Base-by-base conservation (phyloP, 2,329 filamentous ascomycete species). In the Monosporascus ibericus region DNA sequence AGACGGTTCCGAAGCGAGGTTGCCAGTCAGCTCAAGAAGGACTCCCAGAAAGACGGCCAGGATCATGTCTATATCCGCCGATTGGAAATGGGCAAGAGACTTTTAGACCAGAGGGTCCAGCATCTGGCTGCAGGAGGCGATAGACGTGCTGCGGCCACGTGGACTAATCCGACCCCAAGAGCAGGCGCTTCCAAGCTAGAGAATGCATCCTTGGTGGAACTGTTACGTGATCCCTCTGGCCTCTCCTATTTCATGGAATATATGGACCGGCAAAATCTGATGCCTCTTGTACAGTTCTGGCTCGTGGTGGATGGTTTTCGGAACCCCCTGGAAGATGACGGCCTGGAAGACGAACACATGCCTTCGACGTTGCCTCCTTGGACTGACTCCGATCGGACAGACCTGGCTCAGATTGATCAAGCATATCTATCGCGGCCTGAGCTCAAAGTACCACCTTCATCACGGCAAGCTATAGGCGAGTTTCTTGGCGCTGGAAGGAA, bases 171-270 rank as follows among this genome's bases (percentile, higher is more conserved):
- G 2, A 67, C 69, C 15, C 58, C 60, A 30, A 49, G 47, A 25
- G 65, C 69, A n/a, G 61, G 55, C 20, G 72, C 79, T n/a, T 87
- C 87, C 2, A 80, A 79, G 44, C 74, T 92, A 39, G 86, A 91
- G 58, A 87, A 88, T 60, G 86, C 87, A 7, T 85, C 88, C 1
- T 75, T 97, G 2, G 82, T 86, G 14, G 91, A 97, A 58, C 78
- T 99, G n/a, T 77, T 99, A 53, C 87, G 92, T 60, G 91, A 95
- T 68, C 83, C 94, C 2, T 88, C 92, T 1, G 92, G 90, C 0
- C 77, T 99, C 8, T 97, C 94, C 2, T 99, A 96, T 67, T 97
- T 99, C 72, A 99, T 99, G 94, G 94, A 99, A 67, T 97, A 91
- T 65, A 99, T 99, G 94, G 94, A 99, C 67, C 85, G 94, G 42